Evolutionary conservation across 352 stramenopile species (phyloP), one percentile per base, ranked within the genome.

Genomic region (Aphanomyces stellatus): DNA sequence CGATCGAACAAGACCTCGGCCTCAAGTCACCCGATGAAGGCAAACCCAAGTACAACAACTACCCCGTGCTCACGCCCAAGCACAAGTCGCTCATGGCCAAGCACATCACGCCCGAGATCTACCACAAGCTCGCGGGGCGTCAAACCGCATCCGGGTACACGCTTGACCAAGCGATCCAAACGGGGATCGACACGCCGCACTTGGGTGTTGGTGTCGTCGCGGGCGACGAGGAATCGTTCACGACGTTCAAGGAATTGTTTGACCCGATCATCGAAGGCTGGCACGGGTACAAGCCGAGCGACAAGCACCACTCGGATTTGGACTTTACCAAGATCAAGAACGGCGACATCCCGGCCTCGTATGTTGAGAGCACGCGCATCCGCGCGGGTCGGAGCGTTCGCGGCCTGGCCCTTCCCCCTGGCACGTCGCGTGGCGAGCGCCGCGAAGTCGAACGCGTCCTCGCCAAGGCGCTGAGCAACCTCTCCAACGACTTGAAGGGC

Each of bases 381-480:
- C 82, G 88, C 22, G 85, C 89, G 7, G 88, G 88, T 8, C 78
- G 88, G 31, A 96, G 95, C 78, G 81, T 96, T 62, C 76, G 77
- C 62, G 80, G 79, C 24, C 81, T 93, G 69, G 85, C 87, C 51
- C 72, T 95, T 65, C 88, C 88, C 2, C 87, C 85, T 2, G 75
- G 80, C 35, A 96, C 91, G 69, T 85, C 82, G 7, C 76, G 89
- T 40, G 85, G 80, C 33, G 81, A 96, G 66, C 85, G 88, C 41
- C 79, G 89, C 43, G 82, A 93, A 60, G 87, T 97, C 15, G 93
- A 96, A 80, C 79, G 86, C 61, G 65, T 90, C 57, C 85, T 97
- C 65, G 70, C 93, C 53, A 71, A 74, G 30, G 88, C 85, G 22
- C 85, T 97, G 34, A 77, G 79, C 34, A 76, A 79, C 63, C 82